These are phyloP conservation scores for Trichoderma aggressivum DNA, from an alignment of 2,329 filamentous ascomycete genomes.

Conservation along the genomic window DNA sequence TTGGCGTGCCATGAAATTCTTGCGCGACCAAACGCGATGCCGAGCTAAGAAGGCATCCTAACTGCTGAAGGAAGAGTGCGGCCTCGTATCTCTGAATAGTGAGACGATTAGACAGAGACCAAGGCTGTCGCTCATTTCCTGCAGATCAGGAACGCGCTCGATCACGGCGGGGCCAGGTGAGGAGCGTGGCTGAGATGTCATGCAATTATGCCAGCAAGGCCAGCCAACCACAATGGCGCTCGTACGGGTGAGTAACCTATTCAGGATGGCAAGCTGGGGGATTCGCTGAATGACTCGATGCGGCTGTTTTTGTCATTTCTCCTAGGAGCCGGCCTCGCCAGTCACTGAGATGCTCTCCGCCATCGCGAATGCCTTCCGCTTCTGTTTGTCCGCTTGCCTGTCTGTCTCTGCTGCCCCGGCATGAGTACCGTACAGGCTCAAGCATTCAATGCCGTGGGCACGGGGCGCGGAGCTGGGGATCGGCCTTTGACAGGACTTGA, in stretches of 20 bases:
- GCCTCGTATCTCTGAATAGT: constrained; percentile 10
- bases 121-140: constrained; percentile 2
- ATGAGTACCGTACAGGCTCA: background rate
- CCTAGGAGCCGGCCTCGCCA: background rate
- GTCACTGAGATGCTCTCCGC: background rate
- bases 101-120: background rate
- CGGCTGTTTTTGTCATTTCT: background rate
- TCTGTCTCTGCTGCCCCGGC: background rate
- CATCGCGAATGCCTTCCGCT: background rate
- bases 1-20: background rate
- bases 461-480: background rate
- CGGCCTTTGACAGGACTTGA: background rate
- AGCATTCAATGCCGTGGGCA: background rate
- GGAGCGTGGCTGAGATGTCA: constrained; percentile 15
- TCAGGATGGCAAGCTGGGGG: constrained; percentile 5
- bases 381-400: background rate
- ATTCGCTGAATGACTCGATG: constrained; percentile 1
- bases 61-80: constrained; percentile 3
- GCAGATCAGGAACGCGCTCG: constrained; percentile 16
- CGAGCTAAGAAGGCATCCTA: background rate
- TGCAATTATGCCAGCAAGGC: constrained; percentile 3
- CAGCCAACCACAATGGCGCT: constrained; percentile 11
- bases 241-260: constrained; percentile 2
- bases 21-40: background rate
- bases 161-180: background rate